A percentile compares a stretch with the other conserved stretches of the same genome.
Conservation (phyloP, 129 eudicot species). For the Escallonia rubra region DNA sequence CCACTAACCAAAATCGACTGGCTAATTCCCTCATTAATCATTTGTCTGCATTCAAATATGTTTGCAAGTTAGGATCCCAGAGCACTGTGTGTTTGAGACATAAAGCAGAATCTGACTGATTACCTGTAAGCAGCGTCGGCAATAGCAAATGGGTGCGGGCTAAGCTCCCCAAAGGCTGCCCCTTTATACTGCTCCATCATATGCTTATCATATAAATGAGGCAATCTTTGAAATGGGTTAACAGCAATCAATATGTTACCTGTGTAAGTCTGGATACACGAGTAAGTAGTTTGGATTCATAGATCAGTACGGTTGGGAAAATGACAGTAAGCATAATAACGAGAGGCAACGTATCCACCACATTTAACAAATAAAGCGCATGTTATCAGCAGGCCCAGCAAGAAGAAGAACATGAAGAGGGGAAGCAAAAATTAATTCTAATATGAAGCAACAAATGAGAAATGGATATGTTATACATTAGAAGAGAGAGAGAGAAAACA, state of each 20-base stretch:
- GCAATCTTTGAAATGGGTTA: constrained; percentile 78
- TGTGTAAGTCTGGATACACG: constrained; percentile 75
- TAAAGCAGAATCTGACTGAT: constrained; percentile 5
- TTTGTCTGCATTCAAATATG: constrained; percentile 58
- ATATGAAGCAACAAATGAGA: too few relatives aligned
- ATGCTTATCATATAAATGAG: constrained; percentile 56
- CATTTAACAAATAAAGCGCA: too few relatives aligned
- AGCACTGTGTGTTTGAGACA: background rate
- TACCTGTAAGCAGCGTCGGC: constrained; percentile 93
- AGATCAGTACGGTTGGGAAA: background rate
- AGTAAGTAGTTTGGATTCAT: constrained; percentile 5
- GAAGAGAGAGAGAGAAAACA: background rate
- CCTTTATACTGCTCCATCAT: constrained; percentile 78
- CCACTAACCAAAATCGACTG: constrained; percentile 94
- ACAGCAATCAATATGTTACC: constrained; percentile 90
- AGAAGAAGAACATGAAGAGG: too few relatives aligned
- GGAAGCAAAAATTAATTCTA: too few relatives aligned
- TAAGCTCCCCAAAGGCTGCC: constrained; percentile 66
- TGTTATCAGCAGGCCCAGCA: too few relatives aligned
- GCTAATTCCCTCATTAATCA: constrained; percentile 71
- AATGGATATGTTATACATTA: too few relatives aligned
- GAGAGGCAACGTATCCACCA: too few relatives aligned
- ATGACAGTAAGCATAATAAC: background rate
- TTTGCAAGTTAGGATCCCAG: constrained; percentile 4
- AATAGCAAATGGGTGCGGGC: constrained; percentile 89